Conservation (phyloP, 2,329 filamentous ascomycete genomes). For the Penicillium hesseltinei region DNA sequence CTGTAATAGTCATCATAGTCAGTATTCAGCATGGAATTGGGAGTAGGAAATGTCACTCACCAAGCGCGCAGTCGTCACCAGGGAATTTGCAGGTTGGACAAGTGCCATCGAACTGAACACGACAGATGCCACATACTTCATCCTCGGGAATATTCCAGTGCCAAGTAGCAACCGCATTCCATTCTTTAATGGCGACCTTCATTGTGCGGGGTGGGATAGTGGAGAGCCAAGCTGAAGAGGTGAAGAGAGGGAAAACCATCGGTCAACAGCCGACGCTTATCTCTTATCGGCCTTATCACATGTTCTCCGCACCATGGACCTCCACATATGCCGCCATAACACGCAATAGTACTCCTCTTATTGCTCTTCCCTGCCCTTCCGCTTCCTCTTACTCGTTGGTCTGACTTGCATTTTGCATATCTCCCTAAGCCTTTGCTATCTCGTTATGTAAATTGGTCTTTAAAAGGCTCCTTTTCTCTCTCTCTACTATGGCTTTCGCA, state of each 20-base stretch:
- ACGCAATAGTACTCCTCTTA: constrained; percentile 10
- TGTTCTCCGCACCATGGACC: constrained; percentile 22
- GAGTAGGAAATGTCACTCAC: constrained; percentile 54
- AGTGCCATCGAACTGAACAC: constrained; percentile 95
- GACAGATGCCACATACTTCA: constrained; percentile 97
- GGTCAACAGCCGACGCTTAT: not conserved
- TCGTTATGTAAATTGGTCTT: constrained; percentile 30
- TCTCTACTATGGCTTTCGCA: constrained; percentile 35
- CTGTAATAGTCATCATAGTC: constrained; percentile 46
- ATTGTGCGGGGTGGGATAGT: constrained; percentile 50
- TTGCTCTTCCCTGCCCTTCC: constrained; percentile 5
- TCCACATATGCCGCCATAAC: constrained; percentile 10
- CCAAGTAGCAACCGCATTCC: constrained; percentile 95
- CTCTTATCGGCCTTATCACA: constrained; percentile 9
- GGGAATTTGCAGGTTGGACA: constrained; percentile 98
- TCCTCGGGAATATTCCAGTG: constrained; percentile 96
- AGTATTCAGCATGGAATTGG: constrained; percentile 6
- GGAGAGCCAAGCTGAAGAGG: not conserved
- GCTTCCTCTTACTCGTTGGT: not conserved
- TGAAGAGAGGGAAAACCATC: not conserved
- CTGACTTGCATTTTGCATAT: not conserved
- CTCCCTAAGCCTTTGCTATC: not conserved
- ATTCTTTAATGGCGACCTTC: constrained; percentile 93
- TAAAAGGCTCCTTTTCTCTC: not conserved
- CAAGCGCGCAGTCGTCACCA: constrained; percentile 87